A percentile compares a stretch with the other conserved stretches of the same genome.
Conservation (phyloP, 306 rosid species). For the Vicia sativa region DNA sequence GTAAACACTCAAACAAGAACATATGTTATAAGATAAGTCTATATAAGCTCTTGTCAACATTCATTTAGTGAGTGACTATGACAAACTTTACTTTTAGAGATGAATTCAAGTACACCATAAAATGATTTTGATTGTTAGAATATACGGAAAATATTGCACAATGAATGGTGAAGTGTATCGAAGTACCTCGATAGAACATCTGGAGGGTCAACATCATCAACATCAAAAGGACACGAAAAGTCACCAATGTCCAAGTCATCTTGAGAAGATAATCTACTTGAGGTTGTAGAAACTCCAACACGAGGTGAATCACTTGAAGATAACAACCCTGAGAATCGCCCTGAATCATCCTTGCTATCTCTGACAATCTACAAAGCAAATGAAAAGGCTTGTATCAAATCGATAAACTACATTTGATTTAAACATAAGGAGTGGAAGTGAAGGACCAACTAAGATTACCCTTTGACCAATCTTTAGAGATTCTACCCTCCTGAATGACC, state of each 20-base stretch:
- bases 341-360: slow-evolving; percentile 85
- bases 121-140: neutral
- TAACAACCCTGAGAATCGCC: slow-evolving; percentile 79
- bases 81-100: slow-evolving; percentile 25
- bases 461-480: slow-evolving; percentile 61
- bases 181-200: slow-evolving; percentile 65
- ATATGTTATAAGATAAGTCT: neutral
- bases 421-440: slow-evolving; percentile 37
- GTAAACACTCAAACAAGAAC: neutral
- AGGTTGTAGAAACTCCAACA: slow-evolving; percentile 81
- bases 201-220: slow-evolving; percentile 78
- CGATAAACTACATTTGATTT: slow-evolving; percentile 21
- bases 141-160: neutral
- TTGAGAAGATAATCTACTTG: slow-evolving; percentile 83
- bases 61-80: slow-evolving; percentile 1
- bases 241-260: slow-evolving; percentile 80
- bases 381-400: slow-evolving; percentile 36
- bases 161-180: slow-evolving; percentile 24
- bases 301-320: slow-evolving; percentile 88
- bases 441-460: slow-evolving; percentile 51
- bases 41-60: neutral
- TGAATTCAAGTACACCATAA: slow-evolving; percentile 5
- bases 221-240: slow-evolving; percentile 76
- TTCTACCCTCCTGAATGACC: slow-evolving; percentile 67
- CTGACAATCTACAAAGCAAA: slow-evolving; percentile 52